Evolutionary conservation across 2,329 filamentous ascomycete genomes (phyloP).

Genomic region (Aspergillus novofumigatus): DNA sequence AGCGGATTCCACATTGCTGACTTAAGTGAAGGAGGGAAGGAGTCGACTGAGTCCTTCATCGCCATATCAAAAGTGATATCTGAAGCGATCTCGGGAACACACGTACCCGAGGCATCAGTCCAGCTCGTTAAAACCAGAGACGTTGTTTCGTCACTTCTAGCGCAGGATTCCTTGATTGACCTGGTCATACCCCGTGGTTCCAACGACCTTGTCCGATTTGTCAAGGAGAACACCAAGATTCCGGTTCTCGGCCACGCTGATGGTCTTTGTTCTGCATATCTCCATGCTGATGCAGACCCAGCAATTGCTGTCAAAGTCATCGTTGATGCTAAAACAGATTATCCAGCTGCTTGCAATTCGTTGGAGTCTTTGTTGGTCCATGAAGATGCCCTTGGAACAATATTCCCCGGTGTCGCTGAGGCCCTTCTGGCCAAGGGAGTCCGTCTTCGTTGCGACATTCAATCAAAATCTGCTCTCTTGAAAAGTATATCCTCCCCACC

Average conservation of each 20-base stretch:
- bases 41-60: constrained; percentile 91
- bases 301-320: constrained; percentile 70
- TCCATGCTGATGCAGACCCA: constrained; percentile 72
- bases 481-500: constrained; percentile 42
- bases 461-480: constrained; percentile 61
- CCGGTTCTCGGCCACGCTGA: constrained; percentile 95
- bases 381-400: constrained; percentile 59
- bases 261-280: constrained; percentile 82
- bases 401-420: constrained; percentile 68
- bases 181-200: constrained; percentile 90
- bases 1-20: not conserved
- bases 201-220: constrained; percentile 83
- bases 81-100: constrained; percentile 64
- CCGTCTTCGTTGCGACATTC: constrained; percentile 71
- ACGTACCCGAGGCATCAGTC: constrained; percentile 79
- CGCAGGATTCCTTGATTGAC: constrained; percentile 82
- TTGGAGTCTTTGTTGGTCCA: constrained; percentile 90
- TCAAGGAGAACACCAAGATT: constrained; percentile 88
- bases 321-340: constrained; percentile 88
- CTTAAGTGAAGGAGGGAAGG: constrained; percentile 69
- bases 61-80: constrained; percentile 86
- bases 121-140: constrained; percentile 94
- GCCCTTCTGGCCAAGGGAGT: constrained; percentile 75
- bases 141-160: constrained; percentile 81
- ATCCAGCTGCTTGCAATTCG: constrained; percentile 92